Conservation (phyloP, 202 grass and related monocot genomes). For the Bolboschoenoplectus hybrid region DNA sequence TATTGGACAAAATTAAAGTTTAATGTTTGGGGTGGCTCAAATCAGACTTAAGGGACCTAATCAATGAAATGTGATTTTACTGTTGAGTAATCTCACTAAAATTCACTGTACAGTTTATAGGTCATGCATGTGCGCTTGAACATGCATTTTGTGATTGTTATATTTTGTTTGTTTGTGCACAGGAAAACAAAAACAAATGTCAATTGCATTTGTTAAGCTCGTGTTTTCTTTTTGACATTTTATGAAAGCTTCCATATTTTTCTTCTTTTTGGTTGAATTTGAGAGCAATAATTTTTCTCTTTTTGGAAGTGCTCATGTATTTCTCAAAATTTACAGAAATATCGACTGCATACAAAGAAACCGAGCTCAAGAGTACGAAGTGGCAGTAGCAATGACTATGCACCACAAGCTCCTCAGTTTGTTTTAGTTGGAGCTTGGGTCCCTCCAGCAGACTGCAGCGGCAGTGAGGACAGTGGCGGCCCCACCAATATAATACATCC, state of each 20-base stretch:
- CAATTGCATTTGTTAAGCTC: neutral
- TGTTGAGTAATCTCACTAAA: neutral
- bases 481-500: conserved; percentile 31
- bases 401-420: conserved; percentile 32
- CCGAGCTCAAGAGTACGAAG: conserved; percentile 29
- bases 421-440: conserved; percentile 39
- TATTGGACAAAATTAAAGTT: neutral
- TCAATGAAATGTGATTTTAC: neutral
- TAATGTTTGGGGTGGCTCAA: neutral
- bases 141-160: neutral
- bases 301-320: neutral
- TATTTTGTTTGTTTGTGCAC: neutral
- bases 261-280: neutral
- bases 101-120: neutral
- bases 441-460: conserved; percentile 33
- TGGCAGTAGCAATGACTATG: conserved; percentile 29
- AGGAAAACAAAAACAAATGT: neutral
- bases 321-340: conserved; percentile 33
- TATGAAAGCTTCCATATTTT: neutral
- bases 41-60: neutral
- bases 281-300: neutral
- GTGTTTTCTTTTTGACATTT: neutral
- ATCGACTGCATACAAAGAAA: conserved; percentile 38
- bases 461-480: conserved; percentile 27
- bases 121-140: neutral